Evolutionary conservation across 2,329 filamentous ascomycete genomes (phyloP), one percentile per base, ranked within the genome.

Genomic region (Cercospora sp.): DNA sequence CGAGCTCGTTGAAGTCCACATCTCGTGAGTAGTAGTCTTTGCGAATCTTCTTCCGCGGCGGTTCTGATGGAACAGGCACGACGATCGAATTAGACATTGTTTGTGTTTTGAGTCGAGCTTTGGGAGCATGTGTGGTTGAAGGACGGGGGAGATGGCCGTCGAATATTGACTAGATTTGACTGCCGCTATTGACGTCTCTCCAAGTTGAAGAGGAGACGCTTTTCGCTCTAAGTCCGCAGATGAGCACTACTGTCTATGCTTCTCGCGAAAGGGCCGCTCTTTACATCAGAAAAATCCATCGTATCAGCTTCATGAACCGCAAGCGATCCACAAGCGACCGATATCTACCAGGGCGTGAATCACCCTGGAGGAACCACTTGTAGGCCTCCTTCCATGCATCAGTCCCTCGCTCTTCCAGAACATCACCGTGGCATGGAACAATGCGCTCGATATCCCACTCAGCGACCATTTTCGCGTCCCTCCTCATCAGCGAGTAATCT

Each of bases 1-100:
- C 87, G n/a, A 92, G 81, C 16, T 82, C 80, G 36, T 83, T 81
- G 76, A 91, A 91, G 73, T 91, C 86, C 30, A 91, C 80, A 51
- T 85, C 85, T 28, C 85, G 80, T 63, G 84, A 82, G 78, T 90
- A 90, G 55, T 76, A 81, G 5, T 68, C 60, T 42, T 18, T 58
- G n/a, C 36, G 33, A 20, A 33, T 33, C 51, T 64, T 64, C 51
- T 64, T 64, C 5, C 23, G 51, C n/a, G 62, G 62, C 4, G 51
- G 36, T 7, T 59, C 33, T 26, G 26, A 28, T 13, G 30, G 28
- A 6, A 58, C 18, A 20, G 55, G 55, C 26, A 58, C 55, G 3
- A 58, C n/a, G 28, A 33, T 58, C 1, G 55, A 36, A 58, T 23
- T 33, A n/a, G 55, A 58, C 55, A 58, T 58, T n/a, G 31, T 58